Evolutionary conservation across 1,284 basidiomycete species (phyloP).

Genomic region (Ceratobasidium sp.): DNA sequence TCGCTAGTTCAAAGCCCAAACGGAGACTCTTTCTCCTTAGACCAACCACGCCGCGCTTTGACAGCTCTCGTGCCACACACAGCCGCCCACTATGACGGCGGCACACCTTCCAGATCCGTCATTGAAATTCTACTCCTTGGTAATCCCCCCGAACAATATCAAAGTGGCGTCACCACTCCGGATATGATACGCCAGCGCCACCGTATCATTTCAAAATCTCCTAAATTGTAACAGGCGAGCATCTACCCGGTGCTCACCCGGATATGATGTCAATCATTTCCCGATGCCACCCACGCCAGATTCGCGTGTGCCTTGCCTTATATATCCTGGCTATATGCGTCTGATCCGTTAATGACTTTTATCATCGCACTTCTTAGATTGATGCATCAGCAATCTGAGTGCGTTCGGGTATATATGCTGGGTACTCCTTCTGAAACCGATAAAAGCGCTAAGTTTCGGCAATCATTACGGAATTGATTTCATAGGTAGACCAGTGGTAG

Average conservation of each 20-base stretch:
- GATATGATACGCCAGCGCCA: neutral
- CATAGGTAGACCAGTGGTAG: no score
- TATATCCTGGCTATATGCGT: neutral
- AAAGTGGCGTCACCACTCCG: constrained; percentile 1
- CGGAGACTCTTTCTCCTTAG: no score
- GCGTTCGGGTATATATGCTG: neutral
- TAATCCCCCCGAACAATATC: neutral
- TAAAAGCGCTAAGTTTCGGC: neutral
- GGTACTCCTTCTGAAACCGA: neutral
- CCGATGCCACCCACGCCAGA: neutral
- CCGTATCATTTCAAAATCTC: neutral
- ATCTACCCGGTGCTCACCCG: neutral
- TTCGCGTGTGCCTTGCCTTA: neutral
- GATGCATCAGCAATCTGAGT: neutral
- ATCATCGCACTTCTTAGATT: neutral
- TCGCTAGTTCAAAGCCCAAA: no score
- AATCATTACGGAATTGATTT: neutral
- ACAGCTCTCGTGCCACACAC: no score
- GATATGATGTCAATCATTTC: neutral
- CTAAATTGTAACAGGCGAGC: neutral
- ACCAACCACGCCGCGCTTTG: no score
- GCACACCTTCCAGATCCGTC: neutral
- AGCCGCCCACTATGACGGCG: neutral
- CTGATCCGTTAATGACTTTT: neutral
- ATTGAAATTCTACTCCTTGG: neutral